phyloP scores from a whole-genome alignment of 805 yeast genomes.

The Wickerhamiella spandovensis region DNA sequence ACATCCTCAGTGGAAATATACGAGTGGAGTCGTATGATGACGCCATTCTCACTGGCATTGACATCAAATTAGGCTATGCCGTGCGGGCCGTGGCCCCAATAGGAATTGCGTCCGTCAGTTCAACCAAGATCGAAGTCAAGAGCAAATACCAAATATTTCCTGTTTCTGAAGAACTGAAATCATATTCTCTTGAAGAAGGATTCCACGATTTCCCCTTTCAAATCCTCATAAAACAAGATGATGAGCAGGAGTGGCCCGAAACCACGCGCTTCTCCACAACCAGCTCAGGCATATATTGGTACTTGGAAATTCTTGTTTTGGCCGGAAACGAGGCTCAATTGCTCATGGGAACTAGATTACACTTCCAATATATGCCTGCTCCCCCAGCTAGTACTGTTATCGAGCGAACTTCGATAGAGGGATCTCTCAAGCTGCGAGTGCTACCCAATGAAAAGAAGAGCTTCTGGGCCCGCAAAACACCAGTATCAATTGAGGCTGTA shows the following conservation, averaged over 20 bases:
- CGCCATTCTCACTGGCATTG: neutral
- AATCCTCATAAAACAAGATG: neutral
- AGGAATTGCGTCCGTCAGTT: neutral
- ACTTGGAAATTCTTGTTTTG: neutral
- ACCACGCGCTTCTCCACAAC: neutral
- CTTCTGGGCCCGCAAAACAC: neutral
- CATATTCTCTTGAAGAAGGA: neutral
- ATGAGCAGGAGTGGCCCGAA: neutral
- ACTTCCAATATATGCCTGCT: neutral
- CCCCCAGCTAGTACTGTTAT: too few relatives aligned
- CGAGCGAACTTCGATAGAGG: neutral
- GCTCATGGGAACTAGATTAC: neutral
- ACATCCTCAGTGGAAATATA: neutral
- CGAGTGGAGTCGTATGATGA: neutral
- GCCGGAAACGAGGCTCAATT: neutral
- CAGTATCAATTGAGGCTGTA: neutral
- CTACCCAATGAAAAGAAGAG: neutral
- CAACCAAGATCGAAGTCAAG: neutral
- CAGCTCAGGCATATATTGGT: neutral
- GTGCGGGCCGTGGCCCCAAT: neutral
- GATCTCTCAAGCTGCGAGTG: neutral
- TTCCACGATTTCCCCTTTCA: neutral
- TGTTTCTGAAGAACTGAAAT: neutral
- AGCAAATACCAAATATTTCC: neutral
- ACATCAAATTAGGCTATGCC: neutral